Base-by-base conservation (phyloP, 2,329 filamentous ascomycete species). In the Ascochyta lentis region DNA sequence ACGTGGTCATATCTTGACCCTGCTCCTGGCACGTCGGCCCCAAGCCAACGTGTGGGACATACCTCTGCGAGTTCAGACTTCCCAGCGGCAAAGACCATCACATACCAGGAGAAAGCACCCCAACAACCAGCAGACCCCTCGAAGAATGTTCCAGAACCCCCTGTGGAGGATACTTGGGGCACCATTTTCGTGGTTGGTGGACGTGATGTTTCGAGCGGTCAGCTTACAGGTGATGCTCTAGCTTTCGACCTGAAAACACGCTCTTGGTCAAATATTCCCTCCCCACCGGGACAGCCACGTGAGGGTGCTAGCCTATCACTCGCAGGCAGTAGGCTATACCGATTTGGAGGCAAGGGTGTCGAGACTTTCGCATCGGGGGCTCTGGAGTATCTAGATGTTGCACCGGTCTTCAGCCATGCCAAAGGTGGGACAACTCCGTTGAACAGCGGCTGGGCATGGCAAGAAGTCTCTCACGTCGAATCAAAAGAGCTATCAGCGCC, bases 121-220 rank as follows among this genome's bases (percentile, higher is more conserved):
- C 77, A 79, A 61, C 65, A 73, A 22, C 76, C 76, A 10, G 70
- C 69, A 3, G 78, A 80, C 54, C 77, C 78, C 4, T 71, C 74
- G 1, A 72, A 72, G 45, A 62, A 69, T 6, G 73, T 80, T 0
- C 78, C 78, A 4, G 77, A 79, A 19, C 77, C 77, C 2, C 67
- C 77, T 3, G 69, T 68, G 5, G 49, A 70, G 3, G 71, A 75
- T 49, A 67, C 74, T 1, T 81, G 81, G 69, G 80, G 81, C 40
- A 81, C 83, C 3, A 67, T 86, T 7, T 75, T 86, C 42, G 68
- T 85, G 0, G 73, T 82, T 40, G 83, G 82, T 22, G 84, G 84
- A 3, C 70, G 59, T 8, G 60, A 69, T 22, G 57, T 44, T 15
- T 47, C 56, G n/a, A 66, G 38, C 8, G 56, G 58, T 8, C 46